Conservation (phyloP, 441 rosid genomes). For the Bruguiera hainesii region DNA sequence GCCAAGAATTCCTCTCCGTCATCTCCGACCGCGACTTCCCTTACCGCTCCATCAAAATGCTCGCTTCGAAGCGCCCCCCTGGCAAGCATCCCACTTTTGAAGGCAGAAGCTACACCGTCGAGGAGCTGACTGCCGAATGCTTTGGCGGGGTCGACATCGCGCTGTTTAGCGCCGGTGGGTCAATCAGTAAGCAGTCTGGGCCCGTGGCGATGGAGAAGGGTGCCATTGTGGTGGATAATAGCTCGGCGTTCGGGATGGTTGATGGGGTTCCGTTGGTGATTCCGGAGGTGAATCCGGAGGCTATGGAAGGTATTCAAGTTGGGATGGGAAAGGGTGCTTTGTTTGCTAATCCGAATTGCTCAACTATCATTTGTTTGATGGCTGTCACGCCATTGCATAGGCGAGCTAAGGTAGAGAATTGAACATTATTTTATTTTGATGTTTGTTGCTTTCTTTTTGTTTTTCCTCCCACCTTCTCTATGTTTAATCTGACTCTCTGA, state of each 20-base stretch:
- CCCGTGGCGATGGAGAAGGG: conserved; percentile 78
- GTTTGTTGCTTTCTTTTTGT: no score
- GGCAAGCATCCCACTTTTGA: conserved; percentile 66
- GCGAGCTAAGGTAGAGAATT: conserved; percentile 52
- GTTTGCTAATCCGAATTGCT: conserved; percentile 93
- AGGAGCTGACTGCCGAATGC: conserved; percentile 71
- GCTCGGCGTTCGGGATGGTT: conserved; percentile 87
- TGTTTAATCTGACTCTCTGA: no score
- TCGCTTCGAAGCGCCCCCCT: conserved; percentile 91
- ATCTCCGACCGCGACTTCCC: conserved; percentile 81
- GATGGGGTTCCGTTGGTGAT: conserved; percentile 83
- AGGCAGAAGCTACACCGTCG: conserved; percentile 48
- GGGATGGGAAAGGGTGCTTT: conserved; percentile 76
- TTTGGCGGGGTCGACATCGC: conserved; percentile 83
- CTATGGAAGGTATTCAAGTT: conserved; percentile 63
- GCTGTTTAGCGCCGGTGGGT: conserved; percentile 86
- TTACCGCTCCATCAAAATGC: conserved; percentile 77
- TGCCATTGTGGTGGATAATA: conserved; percentile 77
- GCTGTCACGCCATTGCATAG: conserved; percentile 96
- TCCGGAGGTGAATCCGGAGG: conserved; percentile 96
- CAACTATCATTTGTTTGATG: conserved; percentile 97
- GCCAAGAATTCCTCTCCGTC: conserved; percentile 89
- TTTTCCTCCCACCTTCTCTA: no score
- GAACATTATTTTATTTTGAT: no score
- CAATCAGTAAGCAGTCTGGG: conserved; percentile 81